phyloP scores from a whole-genome alignment of 2,329 filamentous ascomycete genomes.

The Hypoxylon sp. region DNA sequence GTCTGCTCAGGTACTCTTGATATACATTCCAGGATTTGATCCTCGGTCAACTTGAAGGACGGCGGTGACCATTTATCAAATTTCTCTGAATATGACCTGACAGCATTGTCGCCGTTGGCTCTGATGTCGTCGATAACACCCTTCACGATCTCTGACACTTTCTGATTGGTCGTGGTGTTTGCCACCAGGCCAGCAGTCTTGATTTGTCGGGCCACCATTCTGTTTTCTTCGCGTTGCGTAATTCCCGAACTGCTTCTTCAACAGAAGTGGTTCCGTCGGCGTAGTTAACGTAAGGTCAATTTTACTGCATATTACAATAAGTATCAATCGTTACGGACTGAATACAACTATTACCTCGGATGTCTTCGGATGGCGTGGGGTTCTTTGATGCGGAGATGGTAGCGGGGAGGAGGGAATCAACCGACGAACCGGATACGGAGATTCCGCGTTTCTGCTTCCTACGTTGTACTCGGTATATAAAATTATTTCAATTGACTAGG shows the following conservation, averaged over 20 bases:
- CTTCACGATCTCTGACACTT: slow-evolving; percentile 61
- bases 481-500: not conserved
- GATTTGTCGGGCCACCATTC: slow-evolving; percentile 47
- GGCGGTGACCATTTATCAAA: slow-evolving; percentile 68
- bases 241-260: not conserved
- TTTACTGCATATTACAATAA: not conserved
- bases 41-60: slow-evolving; percentile 63
- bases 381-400: slow-evolving; percentile 31
- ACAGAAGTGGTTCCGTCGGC: not conserved
- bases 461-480: slow-evolving; percentile 16
- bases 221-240: slow-evolving; percentile 6
- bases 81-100: slow-evolving; percentile 65
- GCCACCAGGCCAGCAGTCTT: slow-evolving; percentile 44
- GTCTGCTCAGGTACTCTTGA: slow-evolving; percentile 61
- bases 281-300: not conserved
- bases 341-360: slow-evolving; percentile 32
- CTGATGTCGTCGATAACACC: slow-evolving; percentile 65
- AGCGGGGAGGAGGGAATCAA: slow-evolving; percentile 28
- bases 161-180: slow-evolving; percentile 47
- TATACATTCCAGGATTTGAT: slow-evolving; percentile 63
- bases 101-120: slow-evolving; percentile 63
- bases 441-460: slow-evolving; percentile 1
- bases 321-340: slow-evolving; percentile 1
- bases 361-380: slow-evolving; percentile 25
- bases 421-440: slow-evolving; percentile 34